Percentiles rank a stretch among this genome's conserved stretches.
These are phyloP conservation scores for Paramecium bursaria DNA, from an alignment of 73 alveolate genomes.

Conservation along the genomic window DNA sequence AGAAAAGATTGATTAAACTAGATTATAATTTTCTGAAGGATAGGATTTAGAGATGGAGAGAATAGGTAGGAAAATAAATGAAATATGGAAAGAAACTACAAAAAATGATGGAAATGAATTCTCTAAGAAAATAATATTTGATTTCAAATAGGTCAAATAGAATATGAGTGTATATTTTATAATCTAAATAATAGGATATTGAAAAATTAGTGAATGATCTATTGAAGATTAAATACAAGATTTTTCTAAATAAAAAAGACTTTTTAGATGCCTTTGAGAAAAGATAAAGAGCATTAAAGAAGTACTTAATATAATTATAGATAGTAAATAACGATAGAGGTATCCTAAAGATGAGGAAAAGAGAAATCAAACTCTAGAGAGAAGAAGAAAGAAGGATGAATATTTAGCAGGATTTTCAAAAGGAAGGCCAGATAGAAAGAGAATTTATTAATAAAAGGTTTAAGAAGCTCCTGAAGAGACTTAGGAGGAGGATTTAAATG, in stretches of 20 bases:
- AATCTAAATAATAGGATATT: neutral
- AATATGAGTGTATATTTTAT: slow-evolving; percentile 1
- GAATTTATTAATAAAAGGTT: too few species aligned
- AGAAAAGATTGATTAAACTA: slow-evolving; percentile 28
- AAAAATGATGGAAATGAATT: slow-evolving; percentile 18
- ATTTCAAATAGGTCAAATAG: slow-evolving; percentile 7
- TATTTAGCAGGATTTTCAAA: slow-evolving; percentile 6
- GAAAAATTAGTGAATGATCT: slow-evolving; percentile 24
- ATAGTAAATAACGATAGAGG: slow-evolving; percentile 10
- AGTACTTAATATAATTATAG: neutral
- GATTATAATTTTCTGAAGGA: slow-evolving; percentile 41
- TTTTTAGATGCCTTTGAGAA: slow-evolving; percentile 43
- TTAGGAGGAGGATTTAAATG: slow-evolving; percentile 29
- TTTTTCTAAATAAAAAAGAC: slow-evolving; percentile 12
- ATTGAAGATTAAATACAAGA: slow-evolving; percentile 6
- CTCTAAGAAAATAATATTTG: neutral
- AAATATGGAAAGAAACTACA: neutral
- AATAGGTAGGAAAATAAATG: slow-evolving; percentile 22
- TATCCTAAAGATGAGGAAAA: slow-evolving; percentile 48
- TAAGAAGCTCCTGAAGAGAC: slow-evolving; percentile 24
- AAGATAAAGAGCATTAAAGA: neutral
- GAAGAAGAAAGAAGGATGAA: slow-evolving; percentile 56
- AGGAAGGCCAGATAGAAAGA: slow-evolving; percentile 18
- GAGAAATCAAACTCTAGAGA: slow-evolving; percentile 10
- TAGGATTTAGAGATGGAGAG: slow-evolving; percentile 27